Base-by-base conservation (phyloP, 352 stramenopile species). In the Globisporangium lucens region DNA sequence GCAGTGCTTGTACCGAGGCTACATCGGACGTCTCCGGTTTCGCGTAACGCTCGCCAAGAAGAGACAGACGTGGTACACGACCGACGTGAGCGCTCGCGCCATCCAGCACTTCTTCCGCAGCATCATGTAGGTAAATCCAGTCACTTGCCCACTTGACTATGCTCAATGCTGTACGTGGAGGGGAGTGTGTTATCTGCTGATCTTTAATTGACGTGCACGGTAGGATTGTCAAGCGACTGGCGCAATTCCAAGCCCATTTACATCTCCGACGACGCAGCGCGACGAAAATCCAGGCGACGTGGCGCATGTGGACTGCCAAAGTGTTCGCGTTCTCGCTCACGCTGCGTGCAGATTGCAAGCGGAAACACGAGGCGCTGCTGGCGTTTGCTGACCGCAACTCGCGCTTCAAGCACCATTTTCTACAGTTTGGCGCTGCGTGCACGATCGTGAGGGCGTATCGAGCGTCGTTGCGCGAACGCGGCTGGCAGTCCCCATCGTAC, bases 31-130 rank as follows among this genome's bases (percentile, higher is more conserved):
- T 27, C 71, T 83, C n/a, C 59, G 66, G 4, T 69, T 68, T n/a
- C 71, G 70, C 4, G 61, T 75, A n/a, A 17, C 61, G 3, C 68
- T 84, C 24, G 80, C 75, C 12, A 58, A 51, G 8, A 24, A 30
- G 0, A 71, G 67, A 1, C 80, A 93, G 46, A 53, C 47, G 29
- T 76, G 61, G 60, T 89, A 82, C 67, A 57, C 63, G 8, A 56
- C 70, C 24, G 82, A 94, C 60, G 53, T 43, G 6, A 68, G 68
- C 20, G 82, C 86, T 13, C 75, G 84, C 4, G 43, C 36, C 1
- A 70, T 93, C 29, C 86, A 93, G 70, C 86, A 90, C 65, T 91
- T 93, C 67, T 93, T 93, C 60, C 84, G 82, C 47, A 86, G 80
- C 61, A 80, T 91, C 55, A 67, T 91, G 83, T 93, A 77, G 65